Percentiles rank a stretch among this genome's conserved stretches.
Evolutionary conservation across 495 filamentous ascomycete genomes (phyloP).

Genomic region (Xylaria scruposa): DNA sequence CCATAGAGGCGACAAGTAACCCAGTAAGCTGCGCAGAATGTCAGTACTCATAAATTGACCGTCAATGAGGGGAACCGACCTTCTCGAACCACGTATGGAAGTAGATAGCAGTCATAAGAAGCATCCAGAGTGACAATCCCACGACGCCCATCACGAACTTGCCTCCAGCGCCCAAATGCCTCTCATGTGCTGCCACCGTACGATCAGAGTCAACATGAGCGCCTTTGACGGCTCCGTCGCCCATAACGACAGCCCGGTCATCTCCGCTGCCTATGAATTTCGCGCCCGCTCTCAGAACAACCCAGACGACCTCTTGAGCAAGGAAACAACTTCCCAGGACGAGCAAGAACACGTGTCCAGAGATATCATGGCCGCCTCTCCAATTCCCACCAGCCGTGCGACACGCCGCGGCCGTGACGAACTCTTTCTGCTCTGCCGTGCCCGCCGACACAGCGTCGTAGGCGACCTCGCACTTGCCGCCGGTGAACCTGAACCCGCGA

Average conservation of each 20-base stretch:
- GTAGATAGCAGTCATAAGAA: conserved; percentile 96
- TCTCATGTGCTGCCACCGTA: conserved; percentile 34
- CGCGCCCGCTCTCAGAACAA: conserved; percentile 50
- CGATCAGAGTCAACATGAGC: conserved; percentile 49
- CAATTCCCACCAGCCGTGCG: conserved; percentile 81
- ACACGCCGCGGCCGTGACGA: conserved; percentile 80
- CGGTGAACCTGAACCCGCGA: conserved; percentile 78
- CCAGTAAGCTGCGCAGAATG: conserved; percentile 67
- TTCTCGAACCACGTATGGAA: conserved; percentile 99
- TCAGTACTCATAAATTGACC: conserved; percentile 29
- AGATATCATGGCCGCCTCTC: conserved; percentile 91
- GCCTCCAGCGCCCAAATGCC: conserved; percentile 48
- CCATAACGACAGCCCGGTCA: conserved; percentile 64
- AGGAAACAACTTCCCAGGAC: conserved; percentile 81
- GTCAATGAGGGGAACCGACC: conserved; percentile 55
- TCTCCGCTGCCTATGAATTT: conserved; percentile 47
- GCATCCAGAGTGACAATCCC: conserved; percentile 85
- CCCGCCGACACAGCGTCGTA: conserved; percentile 35
- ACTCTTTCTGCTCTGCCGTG: conserved; percentile 49
- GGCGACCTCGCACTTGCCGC: conserved; percentile 74
- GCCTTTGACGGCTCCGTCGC: conserved; percentile 63
- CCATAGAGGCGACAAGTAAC: conserved; percentile 68
- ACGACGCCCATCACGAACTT: conserved; percentile 59
- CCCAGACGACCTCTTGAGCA: conserved; percentile 77
- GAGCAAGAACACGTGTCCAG: conserved; percentile 92